Conservation (phyloP, 2,329 filamentous ascomycete genomes). For the Claviceps africana region DNA sequence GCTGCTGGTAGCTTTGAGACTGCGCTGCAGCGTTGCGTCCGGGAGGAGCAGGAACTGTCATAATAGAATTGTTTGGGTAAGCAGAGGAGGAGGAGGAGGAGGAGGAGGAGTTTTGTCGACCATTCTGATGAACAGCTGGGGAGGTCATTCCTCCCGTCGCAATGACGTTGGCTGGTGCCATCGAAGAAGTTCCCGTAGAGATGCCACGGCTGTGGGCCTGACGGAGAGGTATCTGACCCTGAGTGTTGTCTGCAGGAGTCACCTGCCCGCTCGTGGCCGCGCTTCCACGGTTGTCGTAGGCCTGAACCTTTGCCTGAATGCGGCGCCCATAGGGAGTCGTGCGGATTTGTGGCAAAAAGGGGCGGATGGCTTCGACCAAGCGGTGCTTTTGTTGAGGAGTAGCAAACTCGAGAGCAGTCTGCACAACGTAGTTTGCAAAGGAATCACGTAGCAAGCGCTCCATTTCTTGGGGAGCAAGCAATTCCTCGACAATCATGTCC, state of each 20-base stretch:
- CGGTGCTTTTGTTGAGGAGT: constrained; percentile 58
- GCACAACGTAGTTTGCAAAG: constrained; percentile 95
- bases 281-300: constrained; percentile 36
- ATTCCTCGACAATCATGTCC: constrained; percentile 73
- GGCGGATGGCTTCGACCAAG: constrained; percentile 73
- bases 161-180: constrained; percentile 19
- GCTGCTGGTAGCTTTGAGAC: constrained; percentile 9
- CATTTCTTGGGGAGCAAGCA: constrained; percentile 59
- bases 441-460: constrained; percentile 82
- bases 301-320: constrained; percentile 75
- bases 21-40: constrained; percentile 15
- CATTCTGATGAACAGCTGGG: constrained; percentile 9
- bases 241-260: constrained; percentile 37
- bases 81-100: constrained; percentile 12
- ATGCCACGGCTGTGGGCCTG: constrained; percentile 28
- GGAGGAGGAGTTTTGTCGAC: constrained; percentile 20
- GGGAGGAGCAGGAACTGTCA: constrained; percentile 18
- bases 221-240: constrained; percentile 40
- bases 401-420: constrained; percentile 83
- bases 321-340: constrained; percentile 89
- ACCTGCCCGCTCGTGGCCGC: constrained; percentile 33
- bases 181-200: constrained; percentile 22
- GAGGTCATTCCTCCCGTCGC: constrained; percentile 12
- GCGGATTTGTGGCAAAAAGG: constrained; percentile 70
- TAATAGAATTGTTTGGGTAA: constrained; percentile 19